Base-by-base conservation (phyloP, 331 rosid genomes). In the Pyrus hybrid region DNA sequence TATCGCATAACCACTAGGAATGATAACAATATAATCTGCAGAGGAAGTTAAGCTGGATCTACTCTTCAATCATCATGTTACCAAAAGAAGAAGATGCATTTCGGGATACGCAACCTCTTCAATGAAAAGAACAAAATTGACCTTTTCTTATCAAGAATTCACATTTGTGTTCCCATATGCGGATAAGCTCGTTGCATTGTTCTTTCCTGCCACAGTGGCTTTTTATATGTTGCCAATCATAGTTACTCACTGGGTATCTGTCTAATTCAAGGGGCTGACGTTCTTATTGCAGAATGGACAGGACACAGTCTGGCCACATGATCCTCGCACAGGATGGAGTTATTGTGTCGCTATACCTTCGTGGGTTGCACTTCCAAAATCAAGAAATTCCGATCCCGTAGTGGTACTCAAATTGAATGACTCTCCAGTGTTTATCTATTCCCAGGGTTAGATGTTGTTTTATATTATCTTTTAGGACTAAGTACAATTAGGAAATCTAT, bases 301-400 rank as follows among this genome's bases (percentile, higher is more conserved):
- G 77, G 92, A 86, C 66, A 89, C 99, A 32, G 86, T 90, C 33
- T 95, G 99, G 99, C 99, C 97, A n/a, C 99, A 95, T 77, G 90
- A 89, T 83, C 95, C 90, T 79, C 92, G 60, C 65, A 53, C 90
- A 6, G 99, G 99, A 68, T 95, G 99, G 99, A 95, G 99, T 88
- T 95, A 92, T 86, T 95, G 99, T 72, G 89, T 92, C 70, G 62
- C 87, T 25, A 72, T 95, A 80, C 97, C 99, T 67, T 92, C 97
- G 37, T 95, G 99, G 99, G 91, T 85, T 58, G 86, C 86, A 69
- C 85, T 85, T 77, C 97, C 99, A 63, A 92, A 90, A 83, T 84
- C 97, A 70, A 89, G 91, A 83, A 88, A 89, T 71, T 86, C 97
- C 72, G 97, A 95, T 83, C 97, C 99, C 7, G 75, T 95, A 77